Evolutionary conservation across 75 land plant genomes (phyloP), one percentile per base, ranked within the genome.

Genomic region (Selaginella moellendorffii): DNA sequence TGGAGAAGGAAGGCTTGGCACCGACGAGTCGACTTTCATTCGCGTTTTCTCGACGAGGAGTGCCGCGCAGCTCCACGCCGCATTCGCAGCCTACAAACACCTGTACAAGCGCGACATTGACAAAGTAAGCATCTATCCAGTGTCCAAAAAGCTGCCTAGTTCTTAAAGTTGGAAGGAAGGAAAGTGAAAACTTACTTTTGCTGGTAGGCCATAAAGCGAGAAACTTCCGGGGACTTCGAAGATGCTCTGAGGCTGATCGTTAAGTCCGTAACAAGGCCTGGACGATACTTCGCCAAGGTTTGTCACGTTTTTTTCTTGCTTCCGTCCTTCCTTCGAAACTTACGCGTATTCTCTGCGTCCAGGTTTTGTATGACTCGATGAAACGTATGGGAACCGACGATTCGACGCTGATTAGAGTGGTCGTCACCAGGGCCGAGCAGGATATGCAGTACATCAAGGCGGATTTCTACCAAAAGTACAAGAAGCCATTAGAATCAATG

Each of bases 371-470:
- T 68, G 69, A 76, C 28, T 76, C 80, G 61, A 74, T 83, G 77
- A 79, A 79, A 68, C 84, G 91, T 0, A n/a, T 79, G 29, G 87
- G 87, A 46, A 86, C 87, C 9, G 62, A 86, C 63, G 90, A 86
- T 42, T 54, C 79, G 18, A 71, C 76, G 2, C 71, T 86, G 0
- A 73, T 81, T 30, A 72, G 90, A 46, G 66, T 82, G 24, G 68
- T 86, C 0, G 83, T 84, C 24, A 83, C 84, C 0, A 75, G 87
- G 68, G 69, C 82, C 20, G 87, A 86, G 67, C 76, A 81, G 1
- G 90, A 86, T 53, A 83, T 83, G 90, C 82, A 86, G 51, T 78
- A 79, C 29, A 77, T 86, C 52, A 86, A 86, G 66, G 66, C 78
- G 19, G 84, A 83, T 53, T 86, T 81, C 65, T 54, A 62, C 0